These are phyloP conservation scores for Coemansia sp. DNA, from an alignment of 192 early-diverging fungal genomes.

Conservation along the genomic window DNA sequence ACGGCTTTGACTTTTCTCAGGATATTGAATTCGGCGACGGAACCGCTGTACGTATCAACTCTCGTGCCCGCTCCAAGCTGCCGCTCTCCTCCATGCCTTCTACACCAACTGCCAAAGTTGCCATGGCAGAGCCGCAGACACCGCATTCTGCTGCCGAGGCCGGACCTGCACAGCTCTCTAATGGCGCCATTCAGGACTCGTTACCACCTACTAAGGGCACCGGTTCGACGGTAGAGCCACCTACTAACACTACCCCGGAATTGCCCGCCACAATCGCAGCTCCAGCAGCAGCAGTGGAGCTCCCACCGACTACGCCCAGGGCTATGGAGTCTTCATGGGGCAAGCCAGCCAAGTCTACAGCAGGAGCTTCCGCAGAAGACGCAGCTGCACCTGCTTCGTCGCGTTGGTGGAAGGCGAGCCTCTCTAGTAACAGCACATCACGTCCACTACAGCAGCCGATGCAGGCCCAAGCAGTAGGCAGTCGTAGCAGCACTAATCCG, in stretches of 20 bases:
- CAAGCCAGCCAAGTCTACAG: conserved; percentile 5
- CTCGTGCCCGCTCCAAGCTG: neutral
- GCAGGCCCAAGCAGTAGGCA: neutral
- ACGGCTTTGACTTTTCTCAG: conserved; percentile 20
- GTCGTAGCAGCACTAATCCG: neutral
- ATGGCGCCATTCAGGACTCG: neutral
- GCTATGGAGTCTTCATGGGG: conserved; percentile 16
- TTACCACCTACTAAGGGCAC: neutral
- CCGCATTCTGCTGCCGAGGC: neutral
- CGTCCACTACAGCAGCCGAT: neutral
- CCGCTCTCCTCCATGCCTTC: neutral
- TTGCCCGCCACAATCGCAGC: neutral
- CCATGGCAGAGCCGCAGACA: neutral
- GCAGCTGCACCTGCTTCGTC: conserved; percentile 15
- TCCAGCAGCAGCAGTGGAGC: neutral
- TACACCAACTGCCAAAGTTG: neutral
- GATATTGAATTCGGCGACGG: conserved; percentile 7
- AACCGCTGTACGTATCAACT: conserved; percentile 1
- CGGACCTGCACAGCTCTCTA: neutral
- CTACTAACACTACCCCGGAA: neutral
- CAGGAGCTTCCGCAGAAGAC: neutral
- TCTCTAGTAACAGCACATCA: conserved; percentile 10
- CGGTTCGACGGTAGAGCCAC: neutral
- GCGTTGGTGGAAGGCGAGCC: conserved; percentile 46
- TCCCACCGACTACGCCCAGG: neutral